Percentiles rank a stretch among this genome's conserved stretches.
Evolutionary conservation across 352 stramenopile species (phyloP).

Genomic region (Pythium phragmiticola): DNA sequence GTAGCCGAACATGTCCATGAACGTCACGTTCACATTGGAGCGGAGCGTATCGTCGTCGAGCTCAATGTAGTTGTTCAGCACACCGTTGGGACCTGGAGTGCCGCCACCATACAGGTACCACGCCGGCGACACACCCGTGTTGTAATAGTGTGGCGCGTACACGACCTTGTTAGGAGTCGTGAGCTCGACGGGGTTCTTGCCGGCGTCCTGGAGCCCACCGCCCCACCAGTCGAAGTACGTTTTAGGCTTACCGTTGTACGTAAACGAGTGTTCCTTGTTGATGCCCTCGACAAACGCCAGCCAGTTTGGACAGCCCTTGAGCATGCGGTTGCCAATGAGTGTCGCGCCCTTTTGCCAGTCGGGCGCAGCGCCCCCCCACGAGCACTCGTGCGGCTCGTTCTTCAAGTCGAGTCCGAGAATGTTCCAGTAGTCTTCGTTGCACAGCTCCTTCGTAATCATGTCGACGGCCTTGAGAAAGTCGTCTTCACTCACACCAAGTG

Average conservation of each 20-base stretch:
- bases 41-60: constrained; percentile 47
- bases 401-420: constrained; percentile 72
- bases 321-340: constrained; percentile 61
- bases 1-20: constrained; percentile 74
- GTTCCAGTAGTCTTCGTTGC: constrained; percentile 66
- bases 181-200: constrained; percentile 46
- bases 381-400: constrained; percentile 52
- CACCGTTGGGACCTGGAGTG: constrained; percentile 21
- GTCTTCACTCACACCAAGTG: constrained; percentile 1
- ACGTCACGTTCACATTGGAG: constrained; percentile 41
- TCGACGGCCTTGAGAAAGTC: constrained; percentile 34
- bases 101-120: constrained; percentile 54
- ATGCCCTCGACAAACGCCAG: constrained; percentile 72
- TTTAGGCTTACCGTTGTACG: constrained; percentile 44
- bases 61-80: constrained; percentile 44
- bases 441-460: constrained; percentile 41
- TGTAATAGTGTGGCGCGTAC: constrained; percentile 78
- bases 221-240: constrained; percentile 75
- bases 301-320: constrained; percentile 66
- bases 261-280: constrained; percentile 41
- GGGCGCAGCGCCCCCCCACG: constrained; percentile 46
- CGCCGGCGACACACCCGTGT: constrained; percentile 56
- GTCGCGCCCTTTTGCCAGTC: constrained; percentile 51
- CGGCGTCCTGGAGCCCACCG: constrained; percentile 45
- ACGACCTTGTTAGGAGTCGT: constrained; percentile 63